Evolutionary conservation across 345 rosid genomes (phyloP), one percentile per base, ranked within the genome.

Genomic region (Heritiera littoralis): DNA sequence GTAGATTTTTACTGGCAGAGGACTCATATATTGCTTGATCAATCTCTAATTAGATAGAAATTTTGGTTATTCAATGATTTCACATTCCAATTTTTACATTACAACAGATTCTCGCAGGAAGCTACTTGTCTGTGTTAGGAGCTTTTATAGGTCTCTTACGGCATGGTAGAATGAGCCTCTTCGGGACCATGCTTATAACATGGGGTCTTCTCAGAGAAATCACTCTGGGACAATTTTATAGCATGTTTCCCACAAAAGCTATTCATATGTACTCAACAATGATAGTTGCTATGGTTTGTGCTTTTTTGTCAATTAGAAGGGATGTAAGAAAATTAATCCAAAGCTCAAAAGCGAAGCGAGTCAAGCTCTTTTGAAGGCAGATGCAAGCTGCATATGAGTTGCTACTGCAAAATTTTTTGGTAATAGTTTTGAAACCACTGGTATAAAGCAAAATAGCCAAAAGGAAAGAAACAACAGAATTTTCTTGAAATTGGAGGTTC

Each of bases 101-200:
- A 5, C 52, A 51, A 11, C 80, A 95, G 98, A 86, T 93, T 80
- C 86, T 93, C 68, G 94, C 93, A 30, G 98, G 99, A 38, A 82
- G 96, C 84, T 91, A 89, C 83, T 80, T 95, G 68, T 83, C 86
- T 75, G 90, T 93, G n/a, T 89, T 86, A 12, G 99, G 96, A 82
- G 93, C 98, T 65, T 54, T 88, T 17, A 56, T 90, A 5, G 85
- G 92, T 78, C 72, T 88, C 12, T 1, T 88, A 69, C 87, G 83
- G 66, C 86, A 83, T 10, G 90, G 84, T 2, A 87, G 96, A 68
- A 78, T 92, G 76, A 89, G 91, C 86, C 88, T 92, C 11, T 83
- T 89, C 56, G 97, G 96, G 59, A 84, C 86, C 30, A 87, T 91
- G 70, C 83, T 93, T 46, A 82, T 89, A 11, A 59, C 74, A 40